A percentile compares a stretch with the other conserved stretches of the same genome.
Evolutionary conservation across 441 rosid species (phyloP).

Genomic region (Cnidoscolus chayamansa): DNA sequence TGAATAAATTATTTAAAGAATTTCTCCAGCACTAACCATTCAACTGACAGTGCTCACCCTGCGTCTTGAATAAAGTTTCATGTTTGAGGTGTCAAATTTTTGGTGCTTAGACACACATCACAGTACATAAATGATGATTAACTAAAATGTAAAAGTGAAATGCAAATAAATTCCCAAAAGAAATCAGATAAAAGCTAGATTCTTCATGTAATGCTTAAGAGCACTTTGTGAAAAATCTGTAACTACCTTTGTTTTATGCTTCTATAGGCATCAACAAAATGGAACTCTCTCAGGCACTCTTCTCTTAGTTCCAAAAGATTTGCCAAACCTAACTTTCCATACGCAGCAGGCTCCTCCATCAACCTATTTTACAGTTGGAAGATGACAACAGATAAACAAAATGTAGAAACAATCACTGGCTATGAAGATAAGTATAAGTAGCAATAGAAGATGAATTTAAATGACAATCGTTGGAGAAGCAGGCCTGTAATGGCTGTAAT

Average conservation of each 20-base stretch:
- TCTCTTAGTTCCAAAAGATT: slow-evolving; percentile 96
- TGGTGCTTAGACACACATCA: neutral
- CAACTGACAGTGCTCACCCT: neutral
- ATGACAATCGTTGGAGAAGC: too few species aligned
- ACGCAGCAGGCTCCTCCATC: slow-evolving; percentile 99
- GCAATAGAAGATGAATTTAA: too few species aligned
- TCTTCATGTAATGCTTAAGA: neutral
- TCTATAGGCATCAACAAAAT: slow-evolving; percentile 93
- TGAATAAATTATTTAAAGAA: neutral
- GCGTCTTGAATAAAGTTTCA: neutral
- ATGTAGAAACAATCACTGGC: neutral
- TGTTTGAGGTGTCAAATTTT: neutral
- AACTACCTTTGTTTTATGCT: slow-evolving; percentile 90
- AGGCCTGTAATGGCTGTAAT: too few species aligned
- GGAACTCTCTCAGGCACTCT: slow-evolving; percentile 97
- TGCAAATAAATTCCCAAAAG: neutral
- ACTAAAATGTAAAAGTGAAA: neutral
- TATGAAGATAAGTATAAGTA: neutral
- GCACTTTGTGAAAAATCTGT: slow-evolving; percentile 1
- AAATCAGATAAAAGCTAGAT: neutral
- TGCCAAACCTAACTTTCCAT: slow-evolving; percentile 94
- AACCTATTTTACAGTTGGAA: slow-evolving; percentile 44
- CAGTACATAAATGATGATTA: neutral
- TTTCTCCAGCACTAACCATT: neutral
- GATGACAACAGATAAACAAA: slow-evolving; percentile 5